Evolutionary conservation across 1,139 yeast species (phyloP).

Genomic region (Zygosaccharomyces pseudobailii): DNA sequence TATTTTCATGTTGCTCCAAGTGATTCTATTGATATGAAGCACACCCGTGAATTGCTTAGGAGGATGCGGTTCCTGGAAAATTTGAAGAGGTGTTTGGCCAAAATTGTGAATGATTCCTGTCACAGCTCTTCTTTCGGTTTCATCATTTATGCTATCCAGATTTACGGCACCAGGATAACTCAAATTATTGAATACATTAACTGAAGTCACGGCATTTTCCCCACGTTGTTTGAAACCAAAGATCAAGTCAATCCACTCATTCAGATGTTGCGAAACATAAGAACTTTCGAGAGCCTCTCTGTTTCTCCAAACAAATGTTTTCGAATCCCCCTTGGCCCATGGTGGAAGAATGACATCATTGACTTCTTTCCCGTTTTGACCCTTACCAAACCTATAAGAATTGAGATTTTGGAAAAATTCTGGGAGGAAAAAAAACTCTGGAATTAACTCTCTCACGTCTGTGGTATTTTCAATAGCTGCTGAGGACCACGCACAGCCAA

Average conservation of each 20-base stretch:
- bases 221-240: constrained; percentile 81
- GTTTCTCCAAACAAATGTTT: constrained; percentile 63
- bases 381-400: constrained; percentile 59
- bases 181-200: constrained; percentile 75
- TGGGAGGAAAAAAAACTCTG: constrained; percentile 77
- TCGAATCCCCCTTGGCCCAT: constrained; percentile 78
- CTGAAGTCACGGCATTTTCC: constrained; percentile 52
- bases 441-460: constrained; percentile 79
- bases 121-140: constrained; percentile 64
- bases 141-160: constrained; percentile 66
- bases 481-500: constrained; percentile 71
- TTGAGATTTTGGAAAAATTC: constrained; percentile 66
- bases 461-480: constrained; percentile 76
- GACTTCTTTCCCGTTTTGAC: constrained; percentile 58
- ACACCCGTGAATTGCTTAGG: constrained; percentile 34
- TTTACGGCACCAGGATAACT: constrained; percentile 82
- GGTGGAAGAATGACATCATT: constrained; percentile 67
- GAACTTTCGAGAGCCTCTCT: constrained; percentile 79
- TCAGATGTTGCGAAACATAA: constrained; percentile 67
- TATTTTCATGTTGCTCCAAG: constrained; percentile 6
- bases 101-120: constrained; percentile 83
- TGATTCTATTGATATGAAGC: constrained; percentile 2
- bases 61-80: constrained; percentile 64
- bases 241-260: constrained; percentile 77
- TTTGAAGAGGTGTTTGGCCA: constrained; percentile 80